Percentiles rank a stretch among this genome's conserved stretches.
These are phyloP conservation scores for Sporisorium sorghi DNA, from an alignment of 1,284 basidiomycete species.

Conservation along the genomic window DNA sequence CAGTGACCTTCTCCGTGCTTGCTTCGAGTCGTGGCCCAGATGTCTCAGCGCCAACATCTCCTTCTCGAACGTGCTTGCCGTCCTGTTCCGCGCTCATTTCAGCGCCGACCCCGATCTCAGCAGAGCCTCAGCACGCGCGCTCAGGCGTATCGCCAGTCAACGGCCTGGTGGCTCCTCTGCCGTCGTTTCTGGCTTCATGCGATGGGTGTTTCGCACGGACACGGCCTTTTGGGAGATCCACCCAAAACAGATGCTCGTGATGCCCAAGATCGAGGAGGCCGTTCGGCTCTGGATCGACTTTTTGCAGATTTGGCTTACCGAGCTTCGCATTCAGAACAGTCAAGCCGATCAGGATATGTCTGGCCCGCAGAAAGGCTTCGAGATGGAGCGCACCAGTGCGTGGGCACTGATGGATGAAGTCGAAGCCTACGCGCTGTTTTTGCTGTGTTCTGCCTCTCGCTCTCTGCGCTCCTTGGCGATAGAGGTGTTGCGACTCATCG, in stretches of 20 bases:
- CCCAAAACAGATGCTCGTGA: constrained; percentile 74
- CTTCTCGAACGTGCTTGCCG: constrained; percentile 78
- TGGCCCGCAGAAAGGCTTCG: constrained; percentile 36
- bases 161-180: constrained; percentile 71
- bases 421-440: constrained; percentile 80
- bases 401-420: constrained; percentile 72
- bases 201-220: constrained; percentile 81
- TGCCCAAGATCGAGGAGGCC: constrained; percentile 76
- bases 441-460: constrained; percentile 78
- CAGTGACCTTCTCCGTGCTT: constrained; percentile 80
- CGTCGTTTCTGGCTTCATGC: constrained; percentile 79
- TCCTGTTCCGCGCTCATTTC: constrained; percentile 82
- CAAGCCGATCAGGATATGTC: constrained; percentile 45
- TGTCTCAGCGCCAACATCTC: constrained; percentile 74
- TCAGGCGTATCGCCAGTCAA: constrained; percentile 81
- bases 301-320: constrained; percentile 77
- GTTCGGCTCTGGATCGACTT: constrained; percentile 81
- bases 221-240: constrained; percentile 78
- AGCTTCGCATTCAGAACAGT: constrained; percentile 66
- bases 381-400: constrained; percentile 63
- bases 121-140: constrained; percentile 77
- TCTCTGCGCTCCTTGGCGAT: constrained; percentile 71
- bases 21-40: constrained; percentile 87
- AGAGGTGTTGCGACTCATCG: constrained; percentile 55
- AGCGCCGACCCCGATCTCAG: constrained; percentile 81